Evolutionary conservation across 140 eudicot species (phyloP).

Genomic region (Bidens hawaiensis): DNA sequence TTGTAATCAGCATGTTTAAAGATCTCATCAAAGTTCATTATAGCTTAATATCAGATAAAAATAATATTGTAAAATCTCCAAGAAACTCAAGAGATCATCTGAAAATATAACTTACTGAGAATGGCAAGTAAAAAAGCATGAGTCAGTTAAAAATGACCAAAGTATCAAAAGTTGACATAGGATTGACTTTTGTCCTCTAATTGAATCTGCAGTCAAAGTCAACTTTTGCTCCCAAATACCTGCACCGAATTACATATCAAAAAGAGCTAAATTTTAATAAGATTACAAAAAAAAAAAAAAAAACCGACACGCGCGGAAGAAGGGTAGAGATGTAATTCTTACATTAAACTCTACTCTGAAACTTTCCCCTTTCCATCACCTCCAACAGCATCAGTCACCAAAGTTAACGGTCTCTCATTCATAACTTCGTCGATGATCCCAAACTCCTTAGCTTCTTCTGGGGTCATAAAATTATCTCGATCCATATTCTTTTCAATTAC

Average conservation of each 20-base stretch:
- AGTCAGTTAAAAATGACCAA: constrained; percentile 13
- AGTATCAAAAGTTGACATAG: constrained; percentile 4
- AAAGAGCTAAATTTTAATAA: neutral
- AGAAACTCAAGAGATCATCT: constrained; percentile 7
- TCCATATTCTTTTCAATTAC: constrained; percentile 77
- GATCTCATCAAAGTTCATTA: neutral
- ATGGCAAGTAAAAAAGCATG: neutral
- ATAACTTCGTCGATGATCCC: constrained; percentile 90
- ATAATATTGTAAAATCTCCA: constrained; percentile 10
- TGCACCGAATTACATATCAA: constrained; percentile 16
- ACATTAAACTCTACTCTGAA: constrained; percentile 41
- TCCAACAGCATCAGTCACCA: constrained; percentile 77
- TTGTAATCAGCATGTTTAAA: neutral
- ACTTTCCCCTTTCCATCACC: constrained; percentile 54
- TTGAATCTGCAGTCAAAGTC: constrained; percentile 13
- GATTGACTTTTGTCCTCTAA: neutral
- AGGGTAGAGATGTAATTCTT: constrained; percentile 11
- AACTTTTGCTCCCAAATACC: constrained; percentile 19
- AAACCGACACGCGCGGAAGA: neutral
- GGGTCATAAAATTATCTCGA: constrained; percentile 89
- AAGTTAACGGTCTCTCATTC: constrained; percentile 65
- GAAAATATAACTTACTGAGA: constrained; percentile 20
- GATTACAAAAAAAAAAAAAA: neutral
- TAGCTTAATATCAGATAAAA: constrained; percentile 2
- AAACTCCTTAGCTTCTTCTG: constrained; percentile 86